Base-by-base conservation (phyloP, 1,139 yeast genomes). In the Yamadazyma oceani region DNA sequence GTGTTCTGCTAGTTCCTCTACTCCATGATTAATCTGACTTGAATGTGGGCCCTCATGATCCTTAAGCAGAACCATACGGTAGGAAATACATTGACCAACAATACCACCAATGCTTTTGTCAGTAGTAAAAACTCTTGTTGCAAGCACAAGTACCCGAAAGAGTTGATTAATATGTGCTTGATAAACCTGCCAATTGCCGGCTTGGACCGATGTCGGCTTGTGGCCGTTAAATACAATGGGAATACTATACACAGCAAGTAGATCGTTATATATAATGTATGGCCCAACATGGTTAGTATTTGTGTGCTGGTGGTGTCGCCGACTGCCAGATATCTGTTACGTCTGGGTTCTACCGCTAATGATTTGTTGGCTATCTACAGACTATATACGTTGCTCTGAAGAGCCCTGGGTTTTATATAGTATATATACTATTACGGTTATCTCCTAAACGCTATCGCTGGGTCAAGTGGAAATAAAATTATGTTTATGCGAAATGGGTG, bases 51-150 rank as follows among this genome's bases (percentile, higher is more conserved):
- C 17, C 36, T 16, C 21, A 14, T 33, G 3, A 44, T 34, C 30
- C 37, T 24, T 12, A 44, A 35, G 26, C 45, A 42, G 13, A 36
- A 40, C 46, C 46, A 42, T 4, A 33, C 4, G 6, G 41, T 44
- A 17, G 46, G 41, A 3, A 42, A 5, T 3, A 42, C 3, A 13
- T 40, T 40, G n/a, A 40, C 15, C 11, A 33, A 12, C 5, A 30
- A 3, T 11, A 26, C 22, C 7, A 35, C 23, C 10, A 35, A 6
- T 1, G 25, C 2, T 13, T 33, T 31, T 2, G 24, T 15, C 2
- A 3, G 13, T 9, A 27, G 14, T n/a, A 11, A 3, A 11, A n/a
- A 7, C 15, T 26, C 12, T 25, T 37, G 28, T 12, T 34, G 36
- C 7, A 37, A 14, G 26, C 28, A 22, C 8, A 33, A n/a, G 11